Base-by-base conservation (phyloP, 73 alveolate genomes). In the Durusdinium trenchii region DNA sequence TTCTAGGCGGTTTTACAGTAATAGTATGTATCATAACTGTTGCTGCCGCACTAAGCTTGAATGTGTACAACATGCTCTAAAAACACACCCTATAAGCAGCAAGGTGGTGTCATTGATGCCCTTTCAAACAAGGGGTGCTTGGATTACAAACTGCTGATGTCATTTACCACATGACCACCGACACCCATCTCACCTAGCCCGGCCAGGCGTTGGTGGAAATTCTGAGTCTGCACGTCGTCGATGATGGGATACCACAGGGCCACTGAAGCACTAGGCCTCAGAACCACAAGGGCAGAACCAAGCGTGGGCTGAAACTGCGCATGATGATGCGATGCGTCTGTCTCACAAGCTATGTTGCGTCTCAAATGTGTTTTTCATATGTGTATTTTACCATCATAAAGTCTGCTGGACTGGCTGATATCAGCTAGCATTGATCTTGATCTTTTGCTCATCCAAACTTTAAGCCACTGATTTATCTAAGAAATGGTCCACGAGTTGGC, bases 211-310 rank as follows among this genome's bases (percentile, higher is more conserved):
- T 30, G 32, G 92, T 82, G 92, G 0, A 82, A 82, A 23, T 47
- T 82, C 92, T 47, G 36, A 9, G 92, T 47, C 71, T 82, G 73
- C 9, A 42, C 16, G 10, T 3, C 71, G 48, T 82, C 92, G 47
- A 82, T 47, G 71, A 46, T 48, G 92, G 92, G 92, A 48, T 82
- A 82, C 92, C 92, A 82, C 69, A 82, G 38, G 12, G 71, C 92
- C 18, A 82, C 71, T 2, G 71, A 28, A 36, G 71, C 48, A n/a
- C 9, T 14, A 0, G 90, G 90, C 90, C 90, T 79, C 67, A 1
- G 81, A 32, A 67, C 36, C n/a, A 32, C n/a, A 23, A 60, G 23
- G 69, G 12, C 12, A 12, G 23, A 16, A 57, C 69, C 69, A 12
- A 23, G 12, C 23, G 69, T 16, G 12, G 69, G 69, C 23, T 57